phyloP scores from a whole-genome alignment of 2,329 filamentous ascomycete species.

The Xylariaceae sp. region DNA sequence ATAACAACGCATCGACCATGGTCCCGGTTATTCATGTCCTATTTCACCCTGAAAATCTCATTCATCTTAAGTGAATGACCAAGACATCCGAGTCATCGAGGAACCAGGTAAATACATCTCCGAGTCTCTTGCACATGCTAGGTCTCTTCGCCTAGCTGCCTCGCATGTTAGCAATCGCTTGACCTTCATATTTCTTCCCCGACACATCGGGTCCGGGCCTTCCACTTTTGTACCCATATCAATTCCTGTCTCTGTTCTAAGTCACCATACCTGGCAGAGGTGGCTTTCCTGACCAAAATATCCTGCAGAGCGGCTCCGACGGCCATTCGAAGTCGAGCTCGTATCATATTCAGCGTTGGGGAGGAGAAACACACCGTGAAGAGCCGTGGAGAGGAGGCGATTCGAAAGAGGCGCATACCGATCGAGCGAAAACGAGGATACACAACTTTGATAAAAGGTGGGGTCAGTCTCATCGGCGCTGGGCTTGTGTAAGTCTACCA shows the following conservation, averaged over 20 bases:
- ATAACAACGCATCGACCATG: neutral
- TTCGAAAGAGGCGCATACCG: neutral
- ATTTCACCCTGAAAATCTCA: neutral
- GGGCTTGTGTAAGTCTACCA: slow-evolving; percentile 9
- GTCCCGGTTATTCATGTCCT: neutral
- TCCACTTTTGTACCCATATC: neutral
- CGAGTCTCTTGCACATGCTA: neutral
- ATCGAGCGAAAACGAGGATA: neutral
- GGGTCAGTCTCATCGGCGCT: slow-evolving; percentile 13
- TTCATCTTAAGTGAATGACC: slow-evolving; percentile 12
- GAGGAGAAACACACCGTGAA: slow-evolving; percentile 8
- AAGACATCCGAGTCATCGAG: neutral
- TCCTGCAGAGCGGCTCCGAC: slow-evolving; percentile 4
- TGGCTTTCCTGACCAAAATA: neutral
- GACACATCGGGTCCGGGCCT: neutral
- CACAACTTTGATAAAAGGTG: slow-evolving; percentile 22
- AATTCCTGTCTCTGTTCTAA: neutral
- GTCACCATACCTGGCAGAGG: neutral
- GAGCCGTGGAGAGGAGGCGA: slow-evolving; percentile 10
- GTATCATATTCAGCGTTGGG: slow-evolving; percentile 19
- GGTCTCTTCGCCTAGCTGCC: neutral
- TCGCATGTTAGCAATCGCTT: neutral
- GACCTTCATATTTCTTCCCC: neutral
- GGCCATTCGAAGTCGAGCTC: slow-evolving; percentile 13
- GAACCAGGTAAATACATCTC: slow-evolving; percentile 10